phyloP scores from a whole-genome alignment of 441 rosid genomes.

The Croton setiger region DNA sequence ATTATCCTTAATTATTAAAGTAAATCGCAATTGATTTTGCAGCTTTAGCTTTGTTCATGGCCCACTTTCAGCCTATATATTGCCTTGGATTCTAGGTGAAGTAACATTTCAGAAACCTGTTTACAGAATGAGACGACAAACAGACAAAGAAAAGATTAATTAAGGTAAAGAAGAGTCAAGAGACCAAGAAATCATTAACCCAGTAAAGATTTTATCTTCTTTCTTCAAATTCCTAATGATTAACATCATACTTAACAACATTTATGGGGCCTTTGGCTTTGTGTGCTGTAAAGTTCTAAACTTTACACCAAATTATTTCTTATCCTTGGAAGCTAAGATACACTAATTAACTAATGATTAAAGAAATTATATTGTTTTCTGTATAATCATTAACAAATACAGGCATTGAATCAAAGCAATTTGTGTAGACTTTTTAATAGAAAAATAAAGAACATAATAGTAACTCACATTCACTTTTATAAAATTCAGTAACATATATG shows the following conservation, averaged over 20 bases:
- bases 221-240: background rate
- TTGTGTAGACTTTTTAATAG: background rate
- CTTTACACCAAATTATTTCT: background rate
- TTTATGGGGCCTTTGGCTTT: background rate
- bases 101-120: background rate
- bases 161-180: background rate
- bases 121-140: background rate
- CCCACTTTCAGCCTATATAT: background rate
- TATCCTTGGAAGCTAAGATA: background rate
- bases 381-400: background rate
- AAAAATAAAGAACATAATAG: slow-evolving; percentile 17
- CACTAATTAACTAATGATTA: background rate
- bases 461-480: slow-evolving; percentile 23
- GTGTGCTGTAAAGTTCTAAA: background rate
- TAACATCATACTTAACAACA: background rate
- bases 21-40: background rate
- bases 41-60: slow-evolving; percentile 2
- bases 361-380: background rate
- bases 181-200: background rate
- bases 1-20: background rate
- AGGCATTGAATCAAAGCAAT: background rate
- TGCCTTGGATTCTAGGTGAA: slow-evolving; percentile 7
- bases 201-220: background rate
- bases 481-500: slow-evolving; percentile 26
- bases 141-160: no score